Evolutionary conservation across 305 asterid species (phyloP), one percentile per base, ranked within the genome.

Genomic region (Lippia alba): DNA sequence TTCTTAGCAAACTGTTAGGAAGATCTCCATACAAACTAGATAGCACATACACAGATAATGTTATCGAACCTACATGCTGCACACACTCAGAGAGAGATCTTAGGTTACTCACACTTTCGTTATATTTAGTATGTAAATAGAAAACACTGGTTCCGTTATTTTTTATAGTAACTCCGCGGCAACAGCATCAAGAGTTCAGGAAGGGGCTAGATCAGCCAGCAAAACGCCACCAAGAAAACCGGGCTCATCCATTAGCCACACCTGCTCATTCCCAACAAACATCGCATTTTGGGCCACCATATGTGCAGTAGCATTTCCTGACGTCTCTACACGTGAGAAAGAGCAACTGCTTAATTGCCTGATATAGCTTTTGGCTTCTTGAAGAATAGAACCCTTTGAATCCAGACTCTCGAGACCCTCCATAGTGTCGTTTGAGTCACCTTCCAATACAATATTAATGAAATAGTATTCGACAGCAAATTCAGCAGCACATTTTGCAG

Each of bases 171-270:
- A 3, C 41, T 0, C 30, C 30, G 1, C 11, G 44, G 30, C 4
- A 34, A 66, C 63, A 5, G 19, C 55, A 67, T 68, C 72, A 67
- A n/a, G 32, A 8, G 41, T 20, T 56, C n/a, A 30, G 15, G n/a
- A n/a, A n/a, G 5, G 62, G 54, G 12, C 6, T 5, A 20, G 34
- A 11, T 70, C 75, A 61, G 63, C 49, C 56, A 70, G 54, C 24
- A 70, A 18, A 40, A 70, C 61, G 14, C 61, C 55, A 12, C 2
- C 41, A 16, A 70, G 75, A 53, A 59, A 70, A 33, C 50, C 69
- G 14, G 75, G 75, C 51, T 62, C 69, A 12, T 62, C n/a, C 32
- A 71, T 61, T 6, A 71, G 76, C 69, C 76, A 61, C 9, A 61
- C 76, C 6, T n/a, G 55, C n/a, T 71, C 76, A 8, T 71, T 64